Conservation (phyloP, 2,329 filamentous ascomycete species). For the Laburnicola sp. region DNA sequence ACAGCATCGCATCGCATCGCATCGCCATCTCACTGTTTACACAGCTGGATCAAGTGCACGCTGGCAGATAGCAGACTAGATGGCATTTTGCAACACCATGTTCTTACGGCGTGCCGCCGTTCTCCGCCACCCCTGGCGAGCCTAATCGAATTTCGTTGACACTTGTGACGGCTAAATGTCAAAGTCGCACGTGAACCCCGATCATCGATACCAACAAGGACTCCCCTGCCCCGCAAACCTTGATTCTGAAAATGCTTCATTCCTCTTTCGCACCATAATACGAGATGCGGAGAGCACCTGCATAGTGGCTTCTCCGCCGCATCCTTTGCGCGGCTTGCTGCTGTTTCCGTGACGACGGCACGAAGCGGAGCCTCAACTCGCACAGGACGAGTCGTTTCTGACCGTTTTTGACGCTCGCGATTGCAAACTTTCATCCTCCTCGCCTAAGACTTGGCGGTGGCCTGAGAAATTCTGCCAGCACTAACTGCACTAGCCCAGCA, state of each 20-base stretch:
- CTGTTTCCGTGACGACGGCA: too few relatives aligned
- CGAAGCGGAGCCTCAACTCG: too few relatives aligned
- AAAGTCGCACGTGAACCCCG: constrained; percentile 17
- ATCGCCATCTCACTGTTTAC: constrained; percentile 10
- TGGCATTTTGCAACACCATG: background rate
- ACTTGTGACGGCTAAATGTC: constrained; percentile 21
- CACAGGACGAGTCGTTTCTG: too few relatives aligned
- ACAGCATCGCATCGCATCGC: constrained; percentile 4
- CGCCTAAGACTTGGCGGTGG: too few relatives aligned
- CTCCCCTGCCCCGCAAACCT: constrained; percentile 9
- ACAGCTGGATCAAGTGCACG: too few relatives aligned
- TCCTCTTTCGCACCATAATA: background rate
- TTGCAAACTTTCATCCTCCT: too few relatives aligned
- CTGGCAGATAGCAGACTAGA: background rate
- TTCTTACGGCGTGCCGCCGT: constrained; percentile 4
- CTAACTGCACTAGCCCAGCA: too few relatives aligned
- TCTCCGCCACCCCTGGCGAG: constrained; percentile 3
- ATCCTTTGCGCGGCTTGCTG: too few relatives aligned
- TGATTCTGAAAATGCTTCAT: constrained; percentile 2
- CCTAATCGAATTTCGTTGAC: background rate
- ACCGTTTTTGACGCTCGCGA: background rate
- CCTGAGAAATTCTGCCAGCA: too few relatives aligned
- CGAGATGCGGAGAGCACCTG: background rate
- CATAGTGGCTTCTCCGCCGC: too few relatives aligned
- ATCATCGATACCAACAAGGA: constrained; percentile 19